Base-by-base conservation (phyloP, 2,329 filamentous ascomycete species). In the Pestalotiopsis fici region DNA sequence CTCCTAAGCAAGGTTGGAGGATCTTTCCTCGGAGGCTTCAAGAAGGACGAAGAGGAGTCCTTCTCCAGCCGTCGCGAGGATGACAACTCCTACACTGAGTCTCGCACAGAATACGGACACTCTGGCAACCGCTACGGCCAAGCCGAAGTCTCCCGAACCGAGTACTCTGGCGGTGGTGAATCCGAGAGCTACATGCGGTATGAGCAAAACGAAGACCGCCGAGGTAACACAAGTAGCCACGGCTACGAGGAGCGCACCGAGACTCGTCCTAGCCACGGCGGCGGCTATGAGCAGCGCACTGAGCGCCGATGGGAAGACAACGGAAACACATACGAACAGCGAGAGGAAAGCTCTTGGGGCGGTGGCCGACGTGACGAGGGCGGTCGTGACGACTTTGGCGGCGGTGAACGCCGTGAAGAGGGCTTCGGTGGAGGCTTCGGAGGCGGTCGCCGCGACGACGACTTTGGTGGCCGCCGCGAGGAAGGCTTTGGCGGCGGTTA, bases 1-100 rank as follows among this genome's bases (percentile, higher is more conserved):
- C 81, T 97, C 56, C 83, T 97, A 13, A 91, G 90, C 65, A 88
- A 90, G 31, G 79, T 92, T 39, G 91, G 92, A 35, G 86, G 87
- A 43, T 88, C 88, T 50, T 80, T 95, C 18, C 85, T 97, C 9
- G 88, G 90, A 12, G 86, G 86, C 13, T 87, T 91, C 64, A 83
- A 84, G 63, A 82, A 83, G 43, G 81, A 86, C 39, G 83, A 89
- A 59, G 88, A 85, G 66, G 83, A 88, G 73, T 82, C 80, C 60
- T 86, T 85, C 71, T 81, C 83, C 65, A 83, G 83, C 71, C 81
- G 86, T 67, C 83, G 83, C 39, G 85, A 88, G 56, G 83, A 85
- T 50, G 79, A 86, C 6, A 87, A 92, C 25, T 89, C 87, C 6
- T 88, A 89, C 77, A 87, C 84, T 3, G 84, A 90, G 73, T 87